A percentile compares a stretch with the other conserved stretches of the same genome.
Conservation (phyloP, 2,329 filamentous ascomycete genomes). For the Fusarium virguliforme region DNA sequence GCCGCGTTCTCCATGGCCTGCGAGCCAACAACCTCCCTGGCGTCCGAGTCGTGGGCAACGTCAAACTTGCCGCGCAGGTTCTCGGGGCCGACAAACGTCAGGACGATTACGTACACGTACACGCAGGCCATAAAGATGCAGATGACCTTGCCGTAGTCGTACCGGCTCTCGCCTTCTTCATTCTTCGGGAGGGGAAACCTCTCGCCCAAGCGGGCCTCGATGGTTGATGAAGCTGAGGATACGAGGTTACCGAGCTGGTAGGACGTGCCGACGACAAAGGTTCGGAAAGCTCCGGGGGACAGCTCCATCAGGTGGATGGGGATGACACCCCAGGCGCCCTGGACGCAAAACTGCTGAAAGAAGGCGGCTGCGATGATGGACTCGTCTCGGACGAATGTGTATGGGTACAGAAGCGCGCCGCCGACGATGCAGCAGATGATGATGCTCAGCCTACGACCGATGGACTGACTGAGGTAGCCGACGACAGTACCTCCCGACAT, state of each 20-base stretch:
- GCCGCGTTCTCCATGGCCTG: constrained; percentile 51
- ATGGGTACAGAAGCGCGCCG: constrained; percentile 86
- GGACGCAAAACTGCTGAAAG: constrained; percentile 86
- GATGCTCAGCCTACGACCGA: constrained; percentile 79
- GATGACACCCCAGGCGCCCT: constrained; percentile 84
- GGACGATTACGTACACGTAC: constrained; percentile 73
- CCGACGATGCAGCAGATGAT: constrained; percentile 76
- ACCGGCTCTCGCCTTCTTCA: constrained; percentile 66
- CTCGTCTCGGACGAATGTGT: constrained; percentile 77
- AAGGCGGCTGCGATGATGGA: constrained; percentile 85
- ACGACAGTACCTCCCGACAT: constrained; percentile 77
- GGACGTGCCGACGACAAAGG: constrained; percentile 80
- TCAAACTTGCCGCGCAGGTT: constrained; percentile 68
- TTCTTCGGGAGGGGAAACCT: constrained; percentile 78
- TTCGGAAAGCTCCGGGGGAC: constrained; percentile 79
- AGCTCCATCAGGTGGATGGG: constrained; percentile 86
- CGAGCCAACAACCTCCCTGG: constrained; percentile 63
- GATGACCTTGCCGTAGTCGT: constrained; percentile 87
- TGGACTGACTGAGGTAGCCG: constrained; percentile 78
- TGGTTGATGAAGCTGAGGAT: constrained; percentile 79
- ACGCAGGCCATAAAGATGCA: constrained; percentile 94
- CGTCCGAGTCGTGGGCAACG: constrained; percentile 64
- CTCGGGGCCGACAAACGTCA: constrained; percentile 76
- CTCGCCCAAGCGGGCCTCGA: constrained; percentile 83
- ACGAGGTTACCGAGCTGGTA: constrained; percentile 87